Evolutionary conservation across 2,329 filamentous ascomycete genomes (phyloP).

Genomic region (Phoma herbarum): DNA sequence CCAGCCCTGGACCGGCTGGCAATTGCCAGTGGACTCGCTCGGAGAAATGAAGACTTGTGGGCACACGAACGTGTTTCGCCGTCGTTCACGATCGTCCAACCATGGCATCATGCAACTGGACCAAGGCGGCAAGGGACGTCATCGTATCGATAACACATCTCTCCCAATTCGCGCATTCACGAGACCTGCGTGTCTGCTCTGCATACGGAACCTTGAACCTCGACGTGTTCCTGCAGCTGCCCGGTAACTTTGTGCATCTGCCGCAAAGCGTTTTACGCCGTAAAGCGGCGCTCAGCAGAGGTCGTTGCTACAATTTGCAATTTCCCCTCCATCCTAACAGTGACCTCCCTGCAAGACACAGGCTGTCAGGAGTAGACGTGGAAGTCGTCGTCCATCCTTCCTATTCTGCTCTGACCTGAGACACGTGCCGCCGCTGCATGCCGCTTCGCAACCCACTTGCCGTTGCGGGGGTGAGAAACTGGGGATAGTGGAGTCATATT

Average conservation of each 20-base stretch:
- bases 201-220: constrained; percentile 11
- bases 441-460: constrained; percentile 11
- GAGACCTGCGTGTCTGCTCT: constrained; percentile 13
- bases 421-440: constrained; percentile 16
- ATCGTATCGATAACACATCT: constrained; percentile 27
- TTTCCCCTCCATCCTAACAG: constrained; percentile 7
- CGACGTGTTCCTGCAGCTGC: constrained; percentile 23
- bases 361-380: neutral
- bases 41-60: constrained; percentile 10
- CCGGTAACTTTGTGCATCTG: constrained; percentile 7
- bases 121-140: constrained; percentile 24
- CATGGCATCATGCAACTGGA: constrained; percentile 18
- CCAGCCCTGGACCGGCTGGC: constrained; percentile 3
- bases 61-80: constrained; percentile 20
- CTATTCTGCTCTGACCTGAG: constrained; percentile 3
- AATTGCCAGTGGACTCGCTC: constrained; percentile 9
- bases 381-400: constrained; percentile 1
- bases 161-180: constrained; percentile 17
- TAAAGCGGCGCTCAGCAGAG: constrained; percentile 5
- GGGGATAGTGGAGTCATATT: constrained; percentile 24
- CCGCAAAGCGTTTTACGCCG: constrained; percentile 1
- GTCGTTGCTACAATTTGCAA: neutral
- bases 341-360: constrained; percentile 6
- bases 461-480: constrained; percentile 7
- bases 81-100: constrained; percentile 18